Conservation (phyloP, 345 rosid species). For the Salix koriyanagi region DNA sequence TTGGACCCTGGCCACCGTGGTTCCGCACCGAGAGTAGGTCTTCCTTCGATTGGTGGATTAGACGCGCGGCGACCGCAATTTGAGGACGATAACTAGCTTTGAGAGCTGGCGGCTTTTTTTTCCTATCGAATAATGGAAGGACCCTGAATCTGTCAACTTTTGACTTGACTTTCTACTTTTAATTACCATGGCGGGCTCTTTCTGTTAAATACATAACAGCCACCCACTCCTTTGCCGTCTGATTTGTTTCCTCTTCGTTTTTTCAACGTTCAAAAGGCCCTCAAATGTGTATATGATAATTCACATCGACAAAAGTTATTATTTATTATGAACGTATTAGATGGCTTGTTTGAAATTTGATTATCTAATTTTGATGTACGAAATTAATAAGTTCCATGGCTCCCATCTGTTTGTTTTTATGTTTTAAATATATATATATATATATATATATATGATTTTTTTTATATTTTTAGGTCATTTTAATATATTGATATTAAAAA, state of each 20-base stretch:
- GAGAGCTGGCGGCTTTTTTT: not conserved
- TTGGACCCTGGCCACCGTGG: not conserved
- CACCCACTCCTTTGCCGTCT: not conserved
- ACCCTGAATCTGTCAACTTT: not conserved
- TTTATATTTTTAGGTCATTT: too few relatives aligned
- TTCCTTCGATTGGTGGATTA: not conserved
- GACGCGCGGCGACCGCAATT: slow-evolving; percentile 5
- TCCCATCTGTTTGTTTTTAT: too few relatives aligned
- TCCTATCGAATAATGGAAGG: not conserved
- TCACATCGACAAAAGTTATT: not conserved
- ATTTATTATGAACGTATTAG: not conserved
- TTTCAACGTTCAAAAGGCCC: not conserved
- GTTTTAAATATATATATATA: too few relatives aligned
- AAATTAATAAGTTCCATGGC: too few relatives aligned
- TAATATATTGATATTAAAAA: too few relatives aligned
- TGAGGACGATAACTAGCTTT: not conserved
- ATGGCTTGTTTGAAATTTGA: too few relatives aligned
- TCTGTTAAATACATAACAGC: not conserved
- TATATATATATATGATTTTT: too few relatives aligned
- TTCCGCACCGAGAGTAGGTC: not conserved
- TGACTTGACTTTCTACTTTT: not conserved
- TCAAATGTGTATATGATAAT: not conserved
- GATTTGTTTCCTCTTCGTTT: not conserved
- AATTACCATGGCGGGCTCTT: too few relatives aligned
- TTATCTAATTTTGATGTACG: too few relatives aligned